Base-by-base conservation (phyloP, 2,329 filamentous ascomycete species). In the Dactylellina haptotyla region DNA sequence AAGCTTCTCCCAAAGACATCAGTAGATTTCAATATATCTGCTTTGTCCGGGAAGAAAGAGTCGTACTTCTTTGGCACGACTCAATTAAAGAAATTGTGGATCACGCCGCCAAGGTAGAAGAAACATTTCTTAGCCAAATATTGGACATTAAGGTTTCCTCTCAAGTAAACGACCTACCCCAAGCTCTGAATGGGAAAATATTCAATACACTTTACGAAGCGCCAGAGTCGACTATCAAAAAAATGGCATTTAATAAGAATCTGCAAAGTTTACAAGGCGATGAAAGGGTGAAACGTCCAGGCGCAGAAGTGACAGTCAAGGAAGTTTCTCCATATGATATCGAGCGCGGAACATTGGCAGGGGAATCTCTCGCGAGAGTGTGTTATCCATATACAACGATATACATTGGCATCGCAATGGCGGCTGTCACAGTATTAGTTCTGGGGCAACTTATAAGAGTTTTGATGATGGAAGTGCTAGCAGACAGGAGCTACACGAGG, bases 41-140 rank as follows among this genome's bases (percentile, higher is more conserved):
- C 57, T 78, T 84, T n/a, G 79, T 82, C 48, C 78, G 82, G 37
- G 80, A 82, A 28, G 82, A 84, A 70, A 78, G 80, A 2, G 74
- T 83, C 18, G 75, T 84, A 5, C 77, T 84, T 4, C 79, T 84
- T 16, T 84, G 83, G 83, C 80, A 82, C 58, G 81, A 83, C 62
- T 80, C 82, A 32, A 75, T 82, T 12, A 80, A 80, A 43, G 79
- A 81, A 63, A 82, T 84, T 56, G 73, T 84, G 34, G 77, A 79
- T 16, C 80, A 82, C 53, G 82, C 80, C 2, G 79, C 79, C 4
- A 69, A 75, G 26, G 70, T 79, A 6, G 78, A 78, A 57, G 46
- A 64, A 37, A 20, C 61, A 6, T 75, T 77, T 23, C 53, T 77
- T 10, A 54, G 51, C 16, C 67, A 72, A 26, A 72, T 72, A n/a